A percentile compares a stretch with the other conserved stretches of the same genome.
These are phyloP conservation scores for Aegle marmelos DNA, from an alignment of 345 rosid species.

Conservation along the genomic window DNA sequence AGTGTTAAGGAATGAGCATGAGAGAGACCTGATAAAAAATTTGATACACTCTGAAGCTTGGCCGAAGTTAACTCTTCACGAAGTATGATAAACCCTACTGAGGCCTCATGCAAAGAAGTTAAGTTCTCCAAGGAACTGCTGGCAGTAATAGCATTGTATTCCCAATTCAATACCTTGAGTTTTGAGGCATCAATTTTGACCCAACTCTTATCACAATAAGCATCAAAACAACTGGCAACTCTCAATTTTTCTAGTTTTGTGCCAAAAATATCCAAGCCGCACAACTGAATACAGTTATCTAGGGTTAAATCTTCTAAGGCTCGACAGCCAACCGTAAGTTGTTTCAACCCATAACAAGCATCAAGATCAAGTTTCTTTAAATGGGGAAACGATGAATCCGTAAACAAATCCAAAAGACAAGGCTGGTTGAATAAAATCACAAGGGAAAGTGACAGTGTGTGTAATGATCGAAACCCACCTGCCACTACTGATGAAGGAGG, in stretches of 20 bases:
- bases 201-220: constrained; percentile 37
- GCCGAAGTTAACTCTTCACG: constrained; percentile 29
- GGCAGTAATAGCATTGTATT: constrained; percentile 38
- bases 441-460: constrained; percentile 50
- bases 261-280: constrained; percentile 49
- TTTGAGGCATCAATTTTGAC: constrained; percentile 52
- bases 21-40: constrained; percentile 50
- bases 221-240: constrained; percentile 58
- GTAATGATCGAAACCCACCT: constrained; percentile 55
- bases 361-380: constrained; percentile 52
- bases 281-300: constrained; percentile 51
- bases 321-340: constrained; percentile 56
- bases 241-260: constrained; percentile 41
- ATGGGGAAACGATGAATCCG: constrained; percentile 60
- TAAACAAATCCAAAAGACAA: constrained; percentile 55
- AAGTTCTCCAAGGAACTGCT: constrained; percentile 42
- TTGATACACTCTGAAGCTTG: constrained; percentile 38
- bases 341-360: constrained; percentile 50
- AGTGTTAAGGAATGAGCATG: constrained; percentile 45
- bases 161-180: constrained; percentile 49
- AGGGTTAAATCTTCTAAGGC: constrained; percentile 49
- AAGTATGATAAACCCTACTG: constrained; percentile 38
- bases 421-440: constrained; percentile 49
- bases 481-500: constrained; percentile 53
- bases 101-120: constrained; percentile 42